These are phyloP conservation scores for Prunus dulcis DNA, from an alignment of 306 rosid species.

Conservation along the genomic window DNA sequence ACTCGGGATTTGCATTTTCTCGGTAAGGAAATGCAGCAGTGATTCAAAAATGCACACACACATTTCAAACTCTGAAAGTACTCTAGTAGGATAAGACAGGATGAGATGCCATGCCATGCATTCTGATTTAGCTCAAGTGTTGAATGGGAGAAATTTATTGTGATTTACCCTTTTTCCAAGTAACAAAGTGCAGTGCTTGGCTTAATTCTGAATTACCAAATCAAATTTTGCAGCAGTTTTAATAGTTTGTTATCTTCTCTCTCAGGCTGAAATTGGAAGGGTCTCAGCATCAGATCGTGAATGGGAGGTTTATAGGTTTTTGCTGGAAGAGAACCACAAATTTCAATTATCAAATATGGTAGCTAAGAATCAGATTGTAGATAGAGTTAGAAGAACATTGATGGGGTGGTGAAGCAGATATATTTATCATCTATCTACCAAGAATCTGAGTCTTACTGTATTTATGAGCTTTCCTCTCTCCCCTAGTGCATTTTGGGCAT, in stretches of 20 bases:
- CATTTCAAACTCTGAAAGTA: neutral
- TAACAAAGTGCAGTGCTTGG: neutral
- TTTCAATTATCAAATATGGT: constrained; percentile 36
- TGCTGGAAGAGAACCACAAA: constrained; percentile 64
- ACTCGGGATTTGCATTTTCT: constrained; percentile 71
- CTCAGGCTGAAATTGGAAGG: constrained; percentile 82
- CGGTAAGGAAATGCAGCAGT: constrained; percentile 42
- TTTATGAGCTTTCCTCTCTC: neutral
- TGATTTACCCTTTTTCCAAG: too few species aligned
- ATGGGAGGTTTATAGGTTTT: constrained; percentile 84
- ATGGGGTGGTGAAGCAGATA: constrained; percentile 63
- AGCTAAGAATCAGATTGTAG: constrained; percentile 65
- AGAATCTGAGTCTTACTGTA: neutral
- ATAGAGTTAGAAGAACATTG: constrained; percentile 68
- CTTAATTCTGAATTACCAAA: neutral
- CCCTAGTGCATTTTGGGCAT: neutral
- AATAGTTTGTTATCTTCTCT: constrained; percentile 1
- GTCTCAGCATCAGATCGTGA: constrained; percentile 59
- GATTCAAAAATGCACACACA: neutral
- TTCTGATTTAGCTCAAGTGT: too few species aligned
- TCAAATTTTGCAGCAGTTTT: neutral
- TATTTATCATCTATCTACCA: neutral
- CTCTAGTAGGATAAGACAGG: neutral
- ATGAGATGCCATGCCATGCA: neutral
- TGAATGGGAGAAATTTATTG: too few species aligned